Percentiles rank a stretch among this genome's conserved stretches.
phyloP scores from a whole-genome alignment of 73 alveolate species.

The Tetrahymena borealis region DNA sequence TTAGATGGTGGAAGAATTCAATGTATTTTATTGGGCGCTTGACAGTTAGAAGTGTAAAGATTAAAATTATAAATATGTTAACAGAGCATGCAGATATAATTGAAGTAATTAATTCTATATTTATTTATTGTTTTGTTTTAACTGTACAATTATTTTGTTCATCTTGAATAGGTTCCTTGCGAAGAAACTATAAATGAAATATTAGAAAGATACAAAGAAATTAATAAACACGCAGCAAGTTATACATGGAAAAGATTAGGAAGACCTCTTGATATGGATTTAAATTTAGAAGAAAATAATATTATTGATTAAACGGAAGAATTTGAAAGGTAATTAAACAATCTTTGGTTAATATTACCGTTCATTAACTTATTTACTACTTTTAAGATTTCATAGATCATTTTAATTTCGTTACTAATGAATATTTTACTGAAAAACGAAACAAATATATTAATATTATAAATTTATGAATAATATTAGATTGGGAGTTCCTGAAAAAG shows the following conservation, averaged over 20 bases:
- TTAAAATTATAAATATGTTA: conserved; percentile 85
- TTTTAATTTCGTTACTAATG: too few relatives aligned
- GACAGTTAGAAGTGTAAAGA: conserved; percentile 77
- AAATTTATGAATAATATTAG: background rate
- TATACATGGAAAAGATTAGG: conserved; percentile 99
- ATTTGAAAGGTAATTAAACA: conserved; percentile 39
- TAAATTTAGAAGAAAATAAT: conserved; percentile 93
- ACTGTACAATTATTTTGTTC: background rate
- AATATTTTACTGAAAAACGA: background rate
- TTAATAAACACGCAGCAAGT: conserved; percentile 90
- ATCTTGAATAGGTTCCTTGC: conserved; percentile 33
- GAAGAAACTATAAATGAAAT: conserved; percentile 95
- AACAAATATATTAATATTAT: background rate
- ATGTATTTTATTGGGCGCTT: conserved; percentile 72
- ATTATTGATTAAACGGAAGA: conserved; percentile 95
- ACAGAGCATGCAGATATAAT: conserved; percentile 88
- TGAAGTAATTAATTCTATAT: conserved; percentile 62
- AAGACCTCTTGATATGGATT: conserved; percentile 96
- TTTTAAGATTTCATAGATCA: too few relatives aligned
- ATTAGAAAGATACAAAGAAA: conserved; percentile 85
- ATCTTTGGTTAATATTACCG: too few relatives aligned
- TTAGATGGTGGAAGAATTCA: conserved; percentile 92
- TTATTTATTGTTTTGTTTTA: background rate
- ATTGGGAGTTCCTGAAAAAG: conserved; percentile 81
- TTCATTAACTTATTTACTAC: too few relatives aligned